These are phyloP conservation scores for Colletotrichum melonis DNA, from an alignment of 2,329 filamentous ascomycete species.

Conservation along the genomic window DNA sequence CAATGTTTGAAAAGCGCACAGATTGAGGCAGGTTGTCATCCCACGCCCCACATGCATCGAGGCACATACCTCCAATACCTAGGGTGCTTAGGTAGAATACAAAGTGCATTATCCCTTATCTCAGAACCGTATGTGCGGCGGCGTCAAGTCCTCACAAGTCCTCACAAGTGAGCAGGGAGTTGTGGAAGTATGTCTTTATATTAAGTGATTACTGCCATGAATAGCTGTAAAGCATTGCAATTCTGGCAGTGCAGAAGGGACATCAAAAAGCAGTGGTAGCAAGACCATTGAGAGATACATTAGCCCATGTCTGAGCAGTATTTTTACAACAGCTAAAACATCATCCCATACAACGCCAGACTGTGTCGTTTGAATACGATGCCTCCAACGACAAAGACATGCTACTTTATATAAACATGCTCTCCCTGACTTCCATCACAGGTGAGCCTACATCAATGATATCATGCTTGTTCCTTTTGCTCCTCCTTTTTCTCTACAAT, in stretches of 20 bases:
- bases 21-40: neutral
- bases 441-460: slow-evolving; percentile 7
- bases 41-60: neutral
- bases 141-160: slow-evolving; percentile 15
- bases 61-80: neutral
- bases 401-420: slow-evolving; percentile 24
- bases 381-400: slow-evolving; percentile 20
- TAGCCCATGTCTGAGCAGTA: neutral
- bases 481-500: slow-evolving; percentile 33
- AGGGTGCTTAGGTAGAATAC: too few species aligned
- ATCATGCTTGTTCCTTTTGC: slow-evolving; percentile 9
- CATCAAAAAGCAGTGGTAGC: too few species aligned
- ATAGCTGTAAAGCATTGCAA: too few species aligned
- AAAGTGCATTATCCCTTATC: neutral
- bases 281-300: neutral
- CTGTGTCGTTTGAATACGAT: slow-evolving; percentile 1
- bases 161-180: too few species aligned
- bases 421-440: slow-evolving; percentile 12
- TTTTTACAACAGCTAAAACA: neutral
- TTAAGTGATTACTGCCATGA: too few species aligned
- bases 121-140: neutral
- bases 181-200: too few species aligned
- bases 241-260: too few species aligned
- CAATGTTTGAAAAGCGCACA: neutral
- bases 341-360: slow-evolving; percentile 24